Base-by-base conservation (phyloP, 2,329 filamentous ascomycete genomes). In the Coniochaeta prunicola region DNA sequence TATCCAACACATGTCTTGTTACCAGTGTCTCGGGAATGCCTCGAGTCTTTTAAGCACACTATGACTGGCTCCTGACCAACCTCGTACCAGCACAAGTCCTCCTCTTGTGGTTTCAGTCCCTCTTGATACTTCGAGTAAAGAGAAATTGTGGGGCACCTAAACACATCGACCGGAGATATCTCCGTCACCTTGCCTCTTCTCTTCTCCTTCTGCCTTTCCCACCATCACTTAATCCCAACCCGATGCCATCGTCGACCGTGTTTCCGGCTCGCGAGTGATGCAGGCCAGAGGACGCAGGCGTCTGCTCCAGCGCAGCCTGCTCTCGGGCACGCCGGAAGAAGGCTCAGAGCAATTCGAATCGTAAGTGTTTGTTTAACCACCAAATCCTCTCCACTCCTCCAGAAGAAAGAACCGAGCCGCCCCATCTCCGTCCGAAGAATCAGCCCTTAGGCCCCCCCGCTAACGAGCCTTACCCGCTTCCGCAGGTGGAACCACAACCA, bases 401-500 rank as follows among this genome's bases (percentile, higher is more conserved):
- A n/a, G n/a, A n/a, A n/a, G n/a, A n/a, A n/a, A n/a, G n/a, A n/a
- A n/a, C n/a, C n/a, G n/a, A n/a, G 36, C 28, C 6, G 3, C 21
- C 21, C 36, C 21, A 24, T 34, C 36, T n/a, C n/a, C n/a, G n/a
- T n/a, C n/a, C n/a, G n/a, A n/a, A n/a, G n/a, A 38, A 15, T 19
- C 45, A 9, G 8, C 5, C 17, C 19, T 26, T 21, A 26, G 24
- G 4, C 13, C n/a, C 30, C 13, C 53, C 53, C 17, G 31, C 53
- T 54, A 28, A 34, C 54, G 2, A 24, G 10, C 15, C 36, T 38
- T n/a, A n/a, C n/a, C 36, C 36, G 31, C 34, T 38, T 30, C 24
- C 10, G 8, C 58, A 70, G 68, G 45, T 70, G 65, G 62, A 60
- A 66, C 7, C 57, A 58, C 24, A 72, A 71, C 50, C 64, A 61